Base-by-base conservation (phyloP, 139 green algal genomes). In the Asterochloris erici region DNA sequence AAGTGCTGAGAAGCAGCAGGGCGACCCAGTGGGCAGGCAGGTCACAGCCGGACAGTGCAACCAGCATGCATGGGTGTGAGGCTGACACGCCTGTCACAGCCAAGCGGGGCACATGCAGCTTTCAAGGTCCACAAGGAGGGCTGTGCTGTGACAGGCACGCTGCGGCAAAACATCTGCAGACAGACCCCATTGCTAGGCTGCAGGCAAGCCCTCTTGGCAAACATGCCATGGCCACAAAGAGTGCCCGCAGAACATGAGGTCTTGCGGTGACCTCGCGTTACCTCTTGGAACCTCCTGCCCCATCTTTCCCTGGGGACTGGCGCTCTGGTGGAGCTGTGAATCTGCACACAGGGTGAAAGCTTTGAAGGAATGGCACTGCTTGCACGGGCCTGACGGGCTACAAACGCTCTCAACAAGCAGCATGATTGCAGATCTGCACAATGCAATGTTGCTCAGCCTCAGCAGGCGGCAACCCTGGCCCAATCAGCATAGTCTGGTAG, bases 261-360 rank as follows among this genome's bases (percentile, higher is more conserved):
- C 14, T 64, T 28, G 26, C 63, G 26, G 17, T 27, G 10, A 6
- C 27, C n/a, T 28, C 14, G 10, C 54, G 6, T 11, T 71, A 82
- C 82, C 77, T 27, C 82, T 38, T 1, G 82, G 82, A 12, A 82
- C 82, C 14, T 79, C 76, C 17, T 75, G 47, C 17, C 54, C 63
- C 29, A 71, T 78, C 82, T 82, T 81, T 64, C 83, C 83, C 38
- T 78, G 77, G 63, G 28, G 38, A 2, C 71, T 71, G 23, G 23
- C 62, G 68, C 83, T 62, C 0, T 77, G 77, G 16, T 77, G 77
- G 29, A 86, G 29, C 54, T 83, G 61, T 47, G 83, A 86, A 14
- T 86, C 83, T 86, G 83, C 83, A 85, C 23, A 63, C 11, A 38
- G 74, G 0, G 24, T 10, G 17, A 6, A 71, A 23, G 27, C 16